These are phyloP conservation scores for Sugiyamaella sp. DNA, from an alignment of 1,139 yeast genomes.

Conservation along the genomic window DNA sequence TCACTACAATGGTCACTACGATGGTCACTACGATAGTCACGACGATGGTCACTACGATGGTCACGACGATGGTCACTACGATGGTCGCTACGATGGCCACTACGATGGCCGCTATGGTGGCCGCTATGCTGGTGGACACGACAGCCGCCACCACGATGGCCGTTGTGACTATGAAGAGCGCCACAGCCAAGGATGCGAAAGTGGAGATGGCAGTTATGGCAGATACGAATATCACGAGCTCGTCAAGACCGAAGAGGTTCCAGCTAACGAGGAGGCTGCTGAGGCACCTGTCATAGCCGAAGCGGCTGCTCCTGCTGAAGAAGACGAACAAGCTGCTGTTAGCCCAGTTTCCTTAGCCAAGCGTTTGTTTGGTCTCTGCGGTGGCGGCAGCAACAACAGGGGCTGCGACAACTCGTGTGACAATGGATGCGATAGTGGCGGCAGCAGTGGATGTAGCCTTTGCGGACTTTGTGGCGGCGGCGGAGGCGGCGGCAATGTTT, in stretches of 20 bases:
- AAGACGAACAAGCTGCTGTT: conserved; percentile 1
- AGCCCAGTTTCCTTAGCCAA: conserved; percentile 12
- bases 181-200: background rate
- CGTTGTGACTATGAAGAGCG: background rate
- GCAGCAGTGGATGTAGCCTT: conserved; percentile 16
- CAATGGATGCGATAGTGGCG: conserved; percentile 14
- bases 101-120: background rate
- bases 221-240: conserved; percentile 4
- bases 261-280: conserved; percentile 7
- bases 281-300: background rate
- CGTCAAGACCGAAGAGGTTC: conserved; percentile 11
- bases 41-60: background rate
- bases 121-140: background rate
- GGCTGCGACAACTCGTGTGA: conserved; percentile 12
- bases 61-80: background rate
- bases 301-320: conserved; percentile 8
- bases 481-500: conserved; percentile 17
- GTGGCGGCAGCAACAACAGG: conserved; percentile 13
- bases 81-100: background rate
- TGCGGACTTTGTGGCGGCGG: conserved; percentile 16
- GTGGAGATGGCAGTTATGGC: background rate
- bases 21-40: background rate
- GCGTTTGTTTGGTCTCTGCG: conserved; percentile 21
- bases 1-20: background rate
- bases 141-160: background rate